These are phyloP conservation scores for Eragrostis tef DNA, from an alignment of 202 grass and related monocot genomes.

Conservation along the genomic window DNA sequence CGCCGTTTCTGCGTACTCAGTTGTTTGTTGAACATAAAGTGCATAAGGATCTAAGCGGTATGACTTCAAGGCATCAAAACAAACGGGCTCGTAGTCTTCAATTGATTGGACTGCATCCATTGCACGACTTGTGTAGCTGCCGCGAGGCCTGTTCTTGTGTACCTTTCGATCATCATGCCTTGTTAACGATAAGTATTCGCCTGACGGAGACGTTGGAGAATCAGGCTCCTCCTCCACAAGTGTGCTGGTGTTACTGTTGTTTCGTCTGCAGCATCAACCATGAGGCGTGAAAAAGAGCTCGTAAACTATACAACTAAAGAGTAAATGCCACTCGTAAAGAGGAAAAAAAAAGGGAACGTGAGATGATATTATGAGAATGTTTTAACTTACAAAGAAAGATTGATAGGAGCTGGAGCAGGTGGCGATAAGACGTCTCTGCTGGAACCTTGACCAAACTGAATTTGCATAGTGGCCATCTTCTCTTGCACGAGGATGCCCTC, in stretches of 20 bases:
- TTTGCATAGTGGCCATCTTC: too few species aligned
- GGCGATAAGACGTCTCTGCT: too few species aligned
- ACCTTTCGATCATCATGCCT: neutral
- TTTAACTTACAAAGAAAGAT: neutral
- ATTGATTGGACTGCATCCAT: neutral
- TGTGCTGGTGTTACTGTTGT: neutral
- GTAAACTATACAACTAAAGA: too few species aligned
- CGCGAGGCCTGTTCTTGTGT: neutral
- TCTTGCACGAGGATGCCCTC: too few species aligned
- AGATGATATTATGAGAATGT: neutral
- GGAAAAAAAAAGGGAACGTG: neutral
- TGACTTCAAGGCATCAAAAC: neutral
- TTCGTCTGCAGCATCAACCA: neutral
- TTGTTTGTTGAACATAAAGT: neutral
- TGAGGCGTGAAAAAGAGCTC: neutral
- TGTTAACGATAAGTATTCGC: neutral
- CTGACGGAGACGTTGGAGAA: neutral
- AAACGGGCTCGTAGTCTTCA: neutral
- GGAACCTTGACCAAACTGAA: too few species aligned
- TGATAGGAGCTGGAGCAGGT: too few species aligned
- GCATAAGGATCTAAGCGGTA: neutral
- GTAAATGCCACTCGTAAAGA: neutral
- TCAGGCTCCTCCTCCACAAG: neutral
- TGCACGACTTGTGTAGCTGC: too few species aligned
- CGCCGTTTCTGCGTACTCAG: neutral